Base-by-base conservation (phyloP, 2,329 filamentous ascomycete species). In the Alternaria arbusti region DNA sequence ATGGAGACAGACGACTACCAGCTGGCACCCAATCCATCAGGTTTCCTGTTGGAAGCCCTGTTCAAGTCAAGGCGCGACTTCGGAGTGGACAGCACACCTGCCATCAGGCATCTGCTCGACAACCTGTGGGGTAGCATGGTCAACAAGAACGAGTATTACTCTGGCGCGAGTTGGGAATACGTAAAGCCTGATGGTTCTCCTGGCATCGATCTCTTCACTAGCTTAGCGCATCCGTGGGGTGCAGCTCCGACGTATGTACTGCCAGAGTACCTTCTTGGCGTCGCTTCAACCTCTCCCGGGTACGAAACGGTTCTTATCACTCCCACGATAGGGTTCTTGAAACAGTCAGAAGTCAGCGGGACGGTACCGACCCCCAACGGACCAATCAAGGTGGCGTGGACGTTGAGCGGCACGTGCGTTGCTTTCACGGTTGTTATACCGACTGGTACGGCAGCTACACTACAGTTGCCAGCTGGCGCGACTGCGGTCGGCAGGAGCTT, bases 81-180 rank as follows among this genome's bases (percentile, higher is more conserved):
- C 32, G 51, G 45, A 10, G 45, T 20, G 15, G 57, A 66, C 9
- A 65, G 59, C 43, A 57, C 57, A 4, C 5, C 32, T 5, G 66
- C 70, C 4, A 61, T 72, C 0, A 70, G 64, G 3, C 68, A 76
- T 22, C 71, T 84, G 1, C 71, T 84, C 0, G 69, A 78, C 25
- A 72, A 69, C 7, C 72, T 83, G 12, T 84, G 83, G 83, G 72
- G 74, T 3, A 73, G 76, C 4, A 84, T 85, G 83, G 64, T 84
- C 0, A 73, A 65, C 5, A 72, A 82, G 26, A 59, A 77, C 6
- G 59, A 73, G 30, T 79, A 79, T 60, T 73, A 73, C 23, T 80
- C 78, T 2, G 83, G 82, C 6, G 75, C 82, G 7, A 78, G 76
- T 17, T 85, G 84, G 82, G 83, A 85, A 63, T 84, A 85, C 47